phyloP scores from a whole-genome alignment of 2,329 filamentous ascomycete genomes.

The Verticillium longisporum region DNA sequence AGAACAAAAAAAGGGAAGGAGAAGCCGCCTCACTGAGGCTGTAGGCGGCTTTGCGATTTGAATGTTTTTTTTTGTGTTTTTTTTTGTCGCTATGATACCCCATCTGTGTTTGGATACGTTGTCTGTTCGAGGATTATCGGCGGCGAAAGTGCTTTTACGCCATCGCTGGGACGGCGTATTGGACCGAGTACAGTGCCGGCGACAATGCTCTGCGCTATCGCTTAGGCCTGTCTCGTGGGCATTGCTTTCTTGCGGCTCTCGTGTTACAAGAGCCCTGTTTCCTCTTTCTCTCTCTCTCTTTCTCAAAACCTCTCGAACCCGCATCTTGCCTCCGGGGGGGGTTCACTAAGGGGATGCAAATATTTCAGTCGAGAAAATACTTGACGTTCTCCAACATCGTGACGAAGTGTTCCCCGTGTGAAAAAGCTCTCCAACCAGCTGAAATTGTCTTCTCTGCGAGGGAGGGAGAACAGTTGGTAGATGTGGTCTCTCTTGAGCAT shows the following conservation, averaged over 20 bases:
- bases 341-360: background rate
- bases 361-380: background rate
- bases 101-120: conserved; percentile 47
- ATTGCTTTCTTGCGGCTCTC: conserved; percentile 5
- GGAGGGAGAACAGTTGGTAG: no score
- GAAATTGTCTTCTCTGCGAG: no score
- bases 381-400: background rate
- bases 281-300: background rate
- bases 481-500: no score
- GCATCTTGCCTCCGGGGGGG: background rate
- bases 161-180: conserved; percentile 41
- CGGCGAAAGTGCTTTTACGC: conserved; percentile 39
- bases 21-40: background rate
- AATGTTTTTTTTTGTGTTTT: conserved; percentile 15
- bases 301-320: background rate
- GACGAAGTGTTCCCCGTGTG: no score
- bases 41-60: background rate
- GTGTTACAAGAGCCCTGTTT: background rate
- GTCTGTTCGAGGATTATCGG: conserved; percentile 22
- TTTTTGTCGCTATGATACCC: conserved; percentile 44
- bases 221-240: conserved; percentile 10
- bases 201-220: conserved; percentile 53
- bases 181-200: conserved; percentile 31
- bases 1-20: conserved; percentile 4
- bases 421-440: background rate